Conservation (phyloP, 106 monocot genomes). For the Allium sativum region DNA sequence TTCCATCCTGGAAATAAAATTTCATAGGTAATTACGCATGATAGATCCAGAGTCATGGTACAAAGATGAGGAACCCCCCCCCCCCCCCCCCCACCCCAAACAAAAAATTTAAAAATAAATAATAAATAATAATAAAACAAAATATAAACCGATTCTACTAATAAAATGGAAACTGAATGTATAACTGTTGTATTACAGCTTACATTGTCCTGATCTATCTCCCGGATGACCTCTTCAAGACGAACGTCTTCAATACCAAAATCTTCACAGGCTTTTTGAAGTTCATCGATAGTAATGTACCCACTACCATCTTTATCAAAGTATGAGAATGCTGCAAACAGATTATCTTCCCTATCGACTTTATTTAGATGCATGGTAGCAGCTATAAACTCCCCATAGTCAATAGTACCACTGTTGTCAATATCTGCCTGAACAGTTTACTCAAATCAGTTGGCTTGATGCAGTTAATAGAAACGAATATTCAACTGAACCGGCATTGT, state of each 20-base stretch:
- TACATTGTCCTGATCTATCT: constrained; percentile 71
- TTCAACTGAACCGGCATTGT: too few relatives aligned
- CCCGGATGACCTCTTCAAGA: constrained; percentile 54
- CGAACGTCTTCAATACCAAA: constrained; percentile 39
- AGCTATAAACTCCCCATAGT: constrained; percentile 71
- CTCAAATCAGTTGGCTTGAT: too few relatives aligned
- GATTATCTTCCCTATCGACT: constrained; percentile 53
- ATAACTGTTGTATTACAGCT: background rate
- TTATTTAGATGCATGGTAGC: constrained; percentile 68
- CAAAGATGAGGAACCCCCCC: too few relatives aligned
- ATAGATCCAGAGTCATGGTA: background rate
- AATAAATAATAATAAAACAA: background rate
- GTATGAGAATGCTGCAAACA: constrained; percentile 68
- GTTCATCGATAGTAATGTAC: constrained; percentile 67
- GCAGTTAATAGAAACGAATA: too few relatives aligned
- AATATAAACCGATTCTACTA: background rate
- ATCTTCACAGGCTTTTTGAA: constrained; percentile 66
- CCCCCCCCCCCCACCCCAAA: too few relatives aligned
- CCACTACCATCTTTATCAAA: constrained; percentile 87
- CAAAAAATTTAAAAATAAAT: too few relatives aligned
- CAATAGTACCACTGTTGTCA: constrained; percentile 67
- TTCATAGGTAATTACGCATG: background rate
- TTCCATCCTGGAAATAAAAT: constrained; percentile 37
- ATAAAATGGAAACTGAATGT: background rate
- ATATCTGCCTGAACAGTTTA: constrained; percentile 43